Conservation (phyloP, 2,329 filamentous ascomycete species). For the Cordyceps cicadae region DNA sequence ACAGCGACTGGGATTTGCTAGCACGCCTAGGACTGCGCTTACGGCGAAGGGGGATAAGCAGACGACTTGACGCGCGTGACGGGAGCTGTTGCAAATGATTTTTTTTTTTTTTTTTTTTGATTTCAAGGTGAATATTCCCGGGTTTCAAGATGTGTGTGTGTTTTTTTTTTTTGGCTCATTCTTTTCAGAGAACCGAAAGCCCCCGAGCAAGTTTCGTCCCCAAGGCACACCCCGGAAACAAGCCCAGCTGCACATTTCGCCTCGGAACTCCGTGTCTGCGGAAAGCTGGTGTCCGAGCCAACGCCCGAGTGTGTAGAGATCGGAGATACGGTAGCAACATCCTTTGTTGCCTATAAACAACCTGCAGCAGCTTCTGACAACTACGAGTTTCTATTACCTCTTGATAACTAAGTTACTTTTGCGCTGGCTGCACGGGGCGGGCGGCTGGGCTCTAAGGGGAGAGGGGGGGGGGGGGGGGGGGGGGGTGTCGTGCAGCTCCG, state of each 20-base stretch:
- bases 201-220: too few relatives aligned
- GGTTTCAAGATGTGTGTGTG: background rate
- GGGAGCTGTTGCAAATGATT: background rate
- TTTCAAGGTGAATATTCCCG: background rate
- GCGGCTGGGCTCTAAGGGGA: background rate
- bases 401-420: background rate
- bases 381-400: constrained; percentile 7
- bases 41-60: background rate
- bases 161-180: too few relatives aligned
- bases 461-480: too few relatives aligned
- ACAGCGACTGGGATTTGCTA: background rate
- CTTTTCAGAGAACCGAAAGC: too few relatives aligned
- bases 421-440: background rate
- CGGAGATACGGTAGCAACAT: background rate
- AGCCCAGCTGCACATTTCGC: background rate
- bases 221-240: too few relatives aligned
- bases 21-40: background rate
- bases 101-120: too few relatives aligned
- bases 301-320: background rate
- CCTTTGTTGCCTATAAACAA: background rate
- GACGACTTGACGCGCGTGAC: background rate
- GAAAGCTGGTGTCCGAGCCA: background rate
- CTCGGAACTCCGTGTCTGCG: background rate
- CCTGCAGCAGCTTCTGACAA: too few relatives aligned
- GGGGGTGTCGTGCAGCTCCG: background rate